These are phyloP conservation scores for Huntiella omanensis DNA, from an alignment of 2,329 filamentous ascomycete genomes.

Conservation along the genomic window DNA sequence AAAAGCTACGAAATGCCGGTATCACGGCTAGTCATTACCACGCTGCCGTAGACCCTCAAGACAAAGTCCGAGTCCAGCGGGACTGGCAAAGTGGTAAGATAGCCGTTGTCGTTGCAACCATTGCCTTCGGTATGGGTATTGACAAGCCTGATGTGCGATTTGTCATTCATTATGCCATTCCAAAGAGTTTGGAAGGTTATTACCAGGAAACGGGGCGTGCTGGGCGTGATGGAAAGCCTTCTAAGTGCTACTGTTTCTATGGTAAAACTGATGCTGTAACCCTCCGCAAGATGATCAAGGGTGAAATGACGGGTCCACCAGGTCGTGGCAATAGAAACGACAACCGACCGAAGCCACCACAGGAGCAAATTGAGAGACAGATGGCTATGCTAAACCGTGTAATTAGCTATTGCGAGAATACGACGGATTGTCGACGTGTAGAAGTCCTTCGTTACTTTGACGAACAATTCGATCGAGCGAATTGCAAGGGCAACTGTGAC, in stretches of 20 bases:
- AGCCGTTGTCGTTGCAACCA: constrained; percentile 90
- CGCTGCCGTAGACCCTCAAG: constrained; percentile 49
- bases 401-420: constrained; percentile 76
- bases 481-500: constrained; percentile 66
- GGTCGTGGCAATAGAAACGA: not conserved
- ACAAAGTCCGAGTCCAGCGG: constrained; percentile 54
- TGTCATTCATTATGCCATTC: constrained; percentile 81
- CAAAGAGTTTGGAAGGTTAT: constrained; percentile 92
- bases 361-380: constrained; percentile 68
- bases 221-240: constrained; percentile 72
- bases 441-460: constrained; percentile 91
- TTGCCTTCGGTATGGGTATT: constrained; percentile 99
- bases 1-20: constrained; percentile 41
- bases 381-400: constrained; percentile 71
- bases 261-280: constrained; percentile 56
- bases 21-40: constrained; percentile 77
- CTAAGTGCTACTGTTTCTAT: constrained; percentile 82
- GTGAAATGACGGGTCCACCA: constrained; percentile 41
- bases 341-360: constrained; percentile 19
- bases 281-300: constrained; percentile 63
- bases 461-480: constrained; percentile 53
- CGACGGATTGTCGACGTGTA: constrained; percentile 66
- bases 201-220: constrained; percentile 96
- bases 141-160: constrained; percentile 95
- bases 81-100: constrained; percentile 64